Conservation (phyloP, 2,329 filamentous ascomycete genomes). For the Ilyonectria mors-panacis region DNA sequence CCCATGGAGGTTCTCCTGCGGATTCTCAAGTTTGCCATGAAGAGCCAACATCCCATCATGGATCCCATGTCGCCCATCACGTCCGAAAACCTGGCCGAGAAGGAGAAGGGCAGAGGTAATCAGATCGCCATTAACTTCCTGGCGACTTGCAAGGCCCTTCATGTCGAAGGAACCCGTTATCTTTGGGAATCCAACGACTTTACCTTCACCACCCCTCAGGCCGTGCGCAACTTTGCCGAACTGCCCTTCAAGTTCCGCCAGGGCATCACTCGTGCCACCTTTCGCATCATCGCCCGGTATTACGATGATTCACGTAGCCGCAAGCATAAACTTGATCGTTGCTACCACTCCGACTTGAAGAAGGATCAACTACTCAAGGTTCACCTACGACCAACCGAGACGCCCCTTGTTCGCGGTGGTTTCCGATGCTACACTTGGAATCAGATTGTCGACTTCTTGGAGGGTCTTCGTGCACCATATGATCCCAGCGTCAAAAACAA, state of each 20-base stretch:
- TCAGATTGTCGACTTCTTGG: constrained; percentile 67
- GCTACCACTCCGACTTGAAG: constrained; percentile 61
- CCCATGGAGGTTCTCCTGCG: constrained; percentile 68
- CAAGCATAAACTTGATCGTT: constrained; percentile 58
- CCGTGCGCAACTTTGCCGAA: constrained; percentile 65
- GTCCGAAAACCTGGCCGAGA: constrained; percentile 59
- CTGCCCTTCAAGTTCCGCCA: constrained; percentile 60
- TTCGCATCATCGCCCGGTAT: constrained; percentile 69
- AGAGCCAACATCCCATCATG: constrained; percentile 64
- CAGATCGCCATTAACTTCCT: constrained; percentile 69
- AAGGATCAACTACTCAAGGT: constrained; percentile 60
- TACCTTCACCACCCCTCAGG: constrained; percentile 67
- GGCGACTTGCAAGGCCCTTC: constrained; percentile 65
- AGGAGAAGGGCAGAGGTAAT: constrained; percentile 61
- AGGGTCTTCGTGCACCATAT: constrained; percentile 65
- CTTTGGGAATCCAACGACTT: constrained; percentile 69
- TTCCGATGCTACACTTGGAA: constrained; percentile 70
- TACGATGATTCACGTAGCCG: constrained; percentile 65
- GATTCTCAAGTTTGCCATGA: constrained; percentile 67
- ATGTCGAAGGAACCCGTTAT: constrained; percentile 63
- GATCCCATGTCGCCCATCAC: constrained; percentile 66
- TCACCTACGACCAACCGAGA: constrained; percentile 60
- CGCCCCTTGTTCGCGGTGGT: constrained; percentile 63
- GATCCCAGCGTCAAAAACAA: constrained; percentile 58
- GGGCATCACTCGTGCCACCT: constrained; percentile 61